phyloP scores from a whole-genome alignment of 2,329 filamentous ascomycete species.

The Hawksworthiomyces lignivorus region DNA sequence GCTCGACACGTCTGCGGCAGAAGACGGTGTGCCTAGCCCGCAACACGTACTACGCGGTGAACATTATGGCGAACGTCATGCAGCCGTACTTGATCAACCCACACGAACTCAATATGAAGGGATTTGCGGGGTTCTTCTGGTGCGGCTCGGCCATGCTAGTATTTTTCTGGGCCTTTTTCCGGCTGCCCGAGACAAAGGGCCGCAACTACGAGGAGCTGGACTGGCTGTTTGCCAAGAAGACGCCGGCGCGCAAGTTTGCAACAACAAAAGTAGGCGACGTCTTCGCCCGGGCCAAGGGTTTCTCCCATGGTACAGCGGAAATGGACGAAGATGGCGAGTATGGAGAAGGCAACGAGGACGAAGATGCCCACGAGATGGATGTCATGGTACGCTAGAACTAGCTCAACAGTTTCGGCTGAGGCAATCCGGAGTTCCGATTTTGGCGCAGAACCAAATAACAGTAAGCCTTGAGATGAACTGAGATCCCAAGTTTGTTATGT shows the following conservation, averaged over 20 bases:
- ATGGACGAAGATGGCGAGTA: neutral
- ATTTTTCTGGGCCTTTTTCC: slow-evolving; percentile 43
- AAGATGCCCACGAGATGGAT: neutral
- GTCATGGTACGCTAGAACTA: neutral
- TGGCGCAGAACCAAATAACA: too few species aligned
- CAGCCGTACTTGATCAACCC: slow-evolving; percentile 32
- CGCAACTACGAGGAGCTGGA: slow-evolving; percentile 49
- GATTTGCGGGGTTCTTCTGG: slow-evolving; percentile 40
- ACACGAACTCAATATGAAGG: slow-evolving; percentile 37
- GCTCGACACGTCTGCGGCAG: slow-evolving; percentile 26
- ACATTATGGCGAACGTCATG: slow-evolving; percentile 18
- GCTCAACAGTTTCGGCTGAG: too few species aligned
- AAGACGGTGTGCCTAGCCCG: slow-evolving; percentile 25
- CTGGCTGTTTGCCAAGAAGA: slow-evolving; percentile 40
- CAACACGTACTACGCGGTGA: slow-evolving; percentile 21
- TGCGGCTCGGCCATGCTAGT: slow-evolving; percentile 36
- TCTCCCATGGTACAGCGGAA: too few species aligned
- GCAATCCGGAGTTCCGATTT: too few species aligned
- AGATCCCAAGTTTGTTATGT: too few species aligned
- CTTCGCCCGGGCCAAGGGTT: too few species aligned
- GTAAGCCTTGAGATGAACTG: too few species aligned
- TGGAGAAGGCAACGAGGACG: neutral
- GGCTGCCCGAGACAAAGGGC: slow-evolving; percentile 39
- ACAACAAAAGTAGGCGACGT: neutral
- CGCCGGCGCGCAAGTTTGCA: slow-evolving; percentile 28